Evolutionary conservation across 148 eudicot species (phyloP).

Genomic region (Salicornia ramosissima): DNA sequence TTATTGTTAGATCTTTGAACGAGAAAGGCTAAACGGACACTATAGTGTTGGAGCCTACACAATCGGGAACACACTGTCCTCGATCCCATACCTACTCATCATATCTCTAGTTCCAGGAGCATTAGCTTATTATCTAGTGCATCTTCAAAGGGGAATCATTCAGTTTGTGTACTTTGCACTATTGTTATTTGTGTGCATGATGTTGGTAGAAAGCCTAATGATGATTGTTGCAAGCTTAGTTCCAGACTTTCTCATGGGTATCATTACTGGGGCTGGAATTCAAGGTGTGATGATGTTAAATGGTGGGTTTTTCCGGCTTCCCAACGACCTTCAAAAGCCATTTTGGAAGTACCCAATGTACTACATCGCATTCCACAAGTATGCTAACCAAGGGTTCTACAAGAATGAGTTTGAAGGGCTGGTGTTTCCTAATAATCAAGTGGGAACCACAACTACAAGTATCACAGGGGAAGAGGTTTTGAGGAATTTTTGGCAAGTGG

Average conservation of each 20-base stretch:
- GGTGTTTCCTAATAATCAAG: constrained; percentile 33
- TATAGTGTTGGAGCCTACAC: constrained; percentile 46
- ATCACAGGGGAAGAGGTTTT: constrained; percentile 47
- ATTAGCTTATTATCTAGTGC: constrained; percentile 46
- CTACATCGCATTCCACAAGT: constrained; percentile 52
- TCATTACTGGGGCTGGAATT: constrained; percentile 52
- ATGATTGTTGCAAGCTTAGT: constrained; percentile 54
- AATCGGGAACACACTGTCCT: constrained; percentile 50
- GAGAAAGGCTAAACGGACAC: constrained; percentile 58
- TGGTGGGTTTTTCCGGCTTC: constrained; percentile 54
- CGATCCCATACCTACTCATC: constrained; percentile 42
- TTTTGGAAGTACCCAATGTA: constrained; percentile 51
- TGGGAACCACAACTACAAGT: constrained; percentile 7
- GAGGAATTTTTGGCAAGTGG: constrained; percentile 48
- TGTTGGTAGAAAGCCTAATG: constrained; percentile 59
- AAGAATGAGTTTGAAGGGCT: constrained; percentile 55
- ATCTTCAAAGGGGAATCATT: constrained; percentile 40
- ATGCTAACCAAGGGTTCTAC: constrained; percentile 40
- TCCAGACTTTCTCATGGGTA: constrained; percentile 56
- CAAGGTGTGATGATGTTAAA: constrained; percentile 58
- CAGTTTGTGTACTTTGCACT: constrained; percentile 39
- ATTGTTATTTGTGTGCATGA: constrained; percentile 32
- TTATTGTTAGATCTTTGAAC: constrained; percentile 34
- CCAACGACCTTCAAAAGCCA: constrained; percentile 50
- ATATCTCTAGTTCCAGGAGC: constrained; percentile 42